These are phyloP conservation scores for Mariannaea sp. DNA, from an alignment of 2,329 filamentous ascomycete species.

Conservation along the genomic window DNA sequence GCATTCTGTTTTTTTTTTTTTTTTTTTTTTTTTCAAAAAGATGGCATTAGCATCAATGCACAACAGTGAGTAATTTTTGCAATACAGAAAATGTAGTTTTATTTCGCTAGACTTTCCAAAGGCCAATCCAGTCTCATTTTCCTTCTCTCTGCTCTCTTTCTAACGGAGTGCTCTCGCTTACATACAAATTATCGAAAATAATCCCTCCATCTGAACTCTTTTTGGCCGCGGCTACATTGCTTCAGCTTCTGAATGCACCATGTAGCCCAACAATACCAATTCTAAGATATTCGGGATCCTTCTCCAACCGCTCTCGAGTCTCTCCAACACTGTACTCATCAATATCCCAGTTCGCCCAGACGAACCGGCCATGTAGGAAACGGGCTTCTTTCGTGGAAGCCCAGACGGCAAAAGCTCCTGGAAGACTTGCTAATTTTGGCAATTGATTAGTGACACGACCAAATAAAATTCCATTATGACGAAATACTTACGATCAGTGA, in stretches of 20 bases:
- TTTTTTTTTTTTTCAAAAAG: no score
- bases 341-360: constrained; percentile 57
- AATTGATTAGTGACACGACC: background rate
- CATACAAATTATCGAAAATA: no score
- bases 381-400: constrained; percentile 46
- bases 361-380: constrained; percentile 52
- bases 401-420: constrained; percentile 50
- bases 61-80: no score
- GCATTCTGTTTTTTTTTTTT: no score
- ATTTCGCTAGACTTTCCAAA: no score
- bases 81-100: no score
- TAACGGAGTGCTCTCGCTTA: no score
- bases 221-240: no score
- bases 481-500: constrained; percentile 37
- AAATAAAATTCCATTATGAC: background rate
- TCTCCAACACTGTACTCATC: constrained; percentile 41
- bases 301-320: background rate
- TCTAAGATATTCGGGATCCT: background rate
- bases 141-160: no score
- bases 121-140: no score
- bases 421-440: constrained; percentile 37
- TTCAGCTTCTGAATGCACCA: background rate
- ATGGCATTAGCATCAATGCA: no score
- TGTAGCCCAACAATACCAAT: background rate
- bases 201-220: no score